A percentile compares a stretch with the other conserved stretches of the same genome.
phyloP scores from a whole-genome alignment of 208 protist species.

The Trypanosoma conorhini region DNA sequence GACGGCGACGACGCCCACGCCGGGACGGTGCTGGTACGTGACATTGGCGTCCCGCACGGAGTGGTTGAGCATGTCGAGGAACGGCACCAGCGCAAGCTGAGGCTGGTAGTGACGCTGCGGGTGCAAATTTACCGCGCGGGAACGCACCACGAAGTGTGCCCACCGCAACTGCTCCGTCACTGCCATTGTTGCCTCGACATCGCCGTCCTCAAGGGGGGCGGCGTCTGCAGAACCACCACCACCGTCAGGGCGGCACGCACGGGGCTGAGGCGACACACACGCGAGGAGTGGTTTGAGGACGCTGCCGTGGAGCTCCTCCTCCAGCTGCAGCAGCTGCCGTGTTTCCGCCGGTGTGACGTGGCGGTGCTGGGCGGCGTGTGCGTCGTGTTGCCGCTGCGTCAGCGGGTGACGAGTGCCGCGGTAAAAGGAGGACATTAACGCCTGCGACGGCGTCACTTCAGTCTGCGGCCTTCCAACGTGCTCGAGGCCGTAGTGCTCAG shows the following conservation, averaged over 20 bases:
- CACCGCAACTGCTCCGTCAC: slow-evolving; percentile 47
- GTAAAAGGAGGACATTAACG: slow-evolving; percentile 58
- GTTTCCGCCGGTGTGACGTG: slow-evolving; percentile 21
- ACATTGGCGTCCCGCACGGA: slow-evolving; percentile 48
- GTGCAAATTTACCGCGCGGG: slow-evolving; percentile 66
- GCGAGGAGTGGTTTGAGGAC: slow-evolving; percentile 44
- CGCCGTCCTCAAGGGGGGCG: neutral
- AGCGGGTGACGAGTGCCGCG: slow-evolving; percentile 41
- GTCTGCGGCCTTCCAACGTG: slow-evolving; percentile 40
- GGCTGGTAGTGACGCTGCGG: slow-evolving; percentile 11
- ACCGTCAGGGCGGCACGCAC: slow-evolving; percentile 4
- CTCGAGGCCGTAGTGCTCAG: slow-evolving; percentile 42
- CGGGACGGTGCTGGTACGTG: slow-evolving; percentile 38
- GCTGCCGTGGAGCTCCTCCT: slow-evolving; percentile 36
- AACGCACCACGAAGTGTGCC: slow-evolving; percentile 90
- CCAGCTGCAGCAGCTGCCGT: slow-evolving; percentile 40
- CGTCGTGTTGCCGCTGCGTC: slow-evolving; percentile 58
- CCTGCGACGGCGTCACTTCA: slow-evolving; percentile 49
- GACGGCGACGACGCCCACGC: slow-evolving; percentile 44
- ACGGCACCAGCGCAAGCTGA: slow-evolving; percentile 60
- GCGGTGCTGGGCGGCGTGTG: slow-evolving; percentile 27
- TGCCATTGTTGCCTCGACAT: neutral
- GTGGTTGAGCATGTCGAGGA: slow-evolving; percentile 89
- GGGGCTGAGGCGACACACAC: neutral
- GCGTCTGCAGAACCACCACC: slow-evolving; percentile 3